These are phyloP conservation scores for Fusarium pseudonygamai DNA, from an alignment of 2,329 filamentous ascomycete species.

Conservation along the genomic window DNA sequence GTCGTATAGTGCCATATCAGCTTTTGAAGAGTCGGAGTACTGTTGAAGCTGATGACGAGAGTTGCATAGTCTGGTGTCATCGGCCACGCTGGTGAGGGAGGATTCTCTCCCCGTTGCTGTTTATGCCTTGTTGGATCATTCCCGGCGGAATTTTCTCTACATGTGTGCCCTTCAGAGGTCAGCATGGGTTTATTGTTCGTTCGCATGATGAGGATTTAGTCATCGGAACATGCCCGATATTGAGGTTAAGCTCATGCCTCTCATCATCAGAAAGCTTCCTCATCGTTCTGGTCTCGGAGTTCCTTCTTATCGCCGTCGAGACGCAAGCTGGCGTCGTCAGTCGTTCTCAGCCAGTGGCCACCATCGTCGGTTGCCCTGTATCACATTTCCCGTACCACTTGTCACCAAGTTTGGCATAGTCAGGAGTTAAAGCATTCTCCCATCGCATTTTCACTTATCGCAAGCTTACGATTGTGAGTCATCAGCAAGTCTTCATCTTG, in stretches of 20 bases:
- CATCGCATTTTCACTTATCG: too few relatives aligned
- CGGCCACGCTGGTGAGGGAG: rapidly evolving
- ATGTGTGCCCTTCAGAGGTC: background rate
- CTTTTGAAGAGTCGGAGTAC: background rate
- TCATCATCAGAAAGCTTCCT: rapidly evolving
- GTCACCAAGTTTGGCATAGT: rapidly evolving
- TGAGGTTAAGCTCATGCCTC: background rate
- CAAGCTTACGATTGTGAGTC: background rate
- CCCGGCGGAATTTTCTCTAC: too few relatives aligned
- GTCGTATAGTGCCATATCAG: background rate
- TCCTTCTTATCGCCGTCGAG: background rate
- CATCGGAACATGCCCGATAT: background rate
- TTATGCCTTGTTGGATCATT: background rate
- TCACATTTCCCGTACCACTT: rapidly evolving
- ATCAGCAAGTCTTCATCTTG: background rate
- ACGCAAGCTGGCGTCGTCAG: background rate
- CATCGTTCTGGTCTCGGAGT: background rate
- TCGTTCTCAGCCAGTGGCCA: background rate
- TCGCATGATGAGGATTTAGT: background rate
- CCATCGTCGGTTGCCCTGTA: background rate
- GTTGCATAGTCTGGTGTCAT: background rate
- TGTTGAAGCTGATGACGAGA: background rate
- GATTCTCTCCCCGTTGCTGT: rapidly evolving
- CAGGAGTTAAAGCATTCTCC: background rate
- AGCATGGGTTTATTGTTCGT: background rate